Conservation (phyloP, 129 eudicot genomes). For the Gnaphalium uliginosum region DNA sequence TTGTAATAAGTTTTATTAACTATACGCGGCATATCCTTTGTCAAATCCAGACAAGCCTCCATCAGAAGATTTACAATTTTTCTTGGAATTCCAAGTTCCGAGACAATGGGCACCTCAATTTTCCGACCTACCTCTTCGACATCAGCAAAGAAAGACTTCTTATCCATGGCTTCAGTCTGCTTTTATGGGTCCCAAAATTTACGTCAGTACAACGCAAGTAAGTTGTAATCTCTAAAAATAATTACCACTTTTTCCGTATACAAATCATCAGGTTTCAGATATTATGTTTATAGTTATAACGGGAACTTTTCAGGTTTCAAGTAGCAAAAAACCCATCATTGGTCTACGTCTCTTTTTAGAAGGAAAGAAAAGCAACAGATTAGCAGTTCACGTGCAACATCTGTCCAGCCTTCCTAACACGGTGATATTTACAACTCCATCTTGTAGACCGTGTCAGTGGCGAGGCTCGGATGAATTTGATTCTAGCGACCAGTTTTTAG, state of each 20-base stretch:
- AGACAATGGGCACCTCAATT: conserved; percentile 33
- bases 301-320: conserved; percentile 49
- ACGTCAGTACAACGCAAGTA: conserved; percentile 30
- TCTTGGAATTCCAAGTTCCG: conserved; percentile 33
- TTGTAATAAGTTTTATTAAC: not conserved
- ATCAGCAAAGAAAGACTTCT: conserved; percentile 25
- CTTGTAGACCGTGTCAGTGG: conserved; percentile 52
- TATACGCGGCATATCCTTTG: no score
- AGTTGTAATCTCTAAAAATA: not conserved
- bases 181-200: conserved; percentile 30
- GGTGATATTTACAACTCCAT: conserved; percentile 31
- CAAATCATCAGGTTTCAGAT: not conserved
- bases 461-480: conserved; percentile 81
- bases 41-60: conserved; percentile 21
- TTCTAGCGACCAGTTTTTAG: conserved; percentile 52
- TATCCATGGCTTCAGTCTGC: conserved; percentile 26
- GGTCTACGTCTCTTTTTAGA: conserved; percentile 11
- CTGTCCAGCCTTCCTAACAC: conserved; percentile 31
- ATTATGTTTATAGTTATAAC: not conserved
- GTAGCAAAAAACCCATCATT: conserved; percentile 20
- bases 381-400: conserved; percentile 14
- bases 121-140: conserved; percentile 29
- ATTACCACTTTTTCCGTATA: not conserved
- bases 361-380: conserved; percentile 15
- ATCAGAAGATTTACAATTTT: conserved; percentile 26